phyloP scores from a whole-genome alignment of 768 basidiomycete genomes.

The Hypholoma sublateritium region DNA sequence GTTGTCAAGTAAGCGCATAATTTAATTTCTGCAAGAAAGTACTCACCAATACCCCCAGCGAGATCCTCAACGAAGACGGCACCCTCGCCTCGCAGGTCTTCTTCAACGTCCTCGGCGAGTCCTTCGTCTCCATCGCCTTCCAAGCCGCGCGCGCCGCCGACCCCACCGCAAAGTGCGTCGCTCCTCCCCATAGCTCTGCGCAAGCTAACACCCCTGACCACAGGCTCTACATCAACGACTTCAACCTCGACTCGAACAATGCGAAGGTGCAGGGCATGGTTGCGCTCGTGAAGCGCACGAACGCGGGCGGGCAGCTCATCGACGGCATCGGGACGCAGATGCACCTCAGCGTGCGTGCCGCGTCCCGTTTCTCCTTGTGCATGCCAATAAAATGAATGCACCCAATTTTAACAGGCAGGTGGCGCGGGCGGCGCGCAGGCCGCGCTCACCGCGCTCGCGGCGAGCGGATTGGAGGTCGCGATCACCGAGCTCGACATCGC shows the following conservation, averaged over 20 bases:
- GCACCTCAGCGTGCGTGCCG: conserved; percentile 33
- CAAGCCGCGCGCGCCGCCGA: conserved; percentile 48
- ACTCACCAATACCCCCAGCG: conserved; percentile 29
- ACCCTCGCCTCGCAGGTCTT: conserved; percentile 46
- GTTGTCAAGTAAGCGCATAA: conserved; percentile 35
- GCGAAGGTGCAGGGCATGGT: conserved; percentile 43
- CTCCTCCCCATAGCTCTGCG: not conserved
- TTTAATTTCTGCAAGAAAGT: not conserved
- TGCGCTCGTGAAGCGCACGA: conserved; percentile 41
- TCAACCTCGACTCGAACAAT: conserved; percentile 48
- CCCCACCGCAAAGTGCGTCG: conserved; percentile 39
- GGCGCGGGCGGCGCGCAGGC: conserved; percentile 41
- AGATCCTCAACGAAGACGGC: conserved; percentile 55
- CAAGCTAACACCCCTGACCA: not conserved
- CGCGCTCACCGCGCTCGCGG: conserved; percentile 41
- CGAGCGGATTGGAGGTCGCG: conserved; percentile 41
- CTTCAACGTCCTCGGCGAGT: conserved; percentile 49
- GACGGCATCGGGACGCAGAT: conserved; percentile 51
- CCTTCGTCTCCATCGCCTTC: conserved; percentile 53
- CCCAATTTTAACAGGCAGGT: conserved; percentile 25
- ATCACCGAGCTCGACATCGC: conserved; percentile 49
- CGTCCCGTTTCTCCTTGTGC: not conserved
- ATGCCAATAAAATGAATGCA: not conserved
- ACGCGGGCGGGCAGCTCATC: conserved; percentile 38
- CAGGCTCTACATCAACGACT: conserved; percentile 45